Base-by-base conservation (phyloP, 140 eudicot genomes). In the Anethum foeniculum region DNA sequence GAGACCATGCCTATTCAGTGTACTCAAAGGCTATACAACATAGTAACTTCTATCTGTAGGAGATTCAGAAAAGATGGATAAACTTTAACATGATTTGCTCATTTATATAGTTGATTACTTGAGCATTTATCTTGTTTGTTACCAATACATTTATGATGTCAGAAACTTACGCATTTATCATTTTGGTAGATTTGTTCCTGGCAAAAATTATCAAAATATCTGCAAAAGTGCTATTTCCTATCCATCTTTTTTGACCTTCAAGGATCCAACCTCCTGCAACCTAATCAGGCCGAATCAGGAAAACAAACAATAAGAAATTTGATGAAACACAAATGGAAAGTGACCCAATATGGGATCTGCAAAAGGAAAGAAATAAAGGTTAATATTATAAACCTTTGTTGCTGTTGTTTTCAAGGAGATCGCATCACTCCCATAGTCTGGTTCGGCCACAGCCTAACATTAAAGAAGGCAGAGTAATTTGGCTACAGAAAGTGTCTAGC, bases 361-460 rank as follows among this genome's bases (percentile, higher is more conserved):
- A 21, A 83, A 81, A 34, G 25, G 48, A 19, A 60, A 51, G 39
- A 78, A 12, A 71, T 38, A 21, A 38, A 74, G 62, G 47, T 12
- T 81, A 47, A 47, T 75, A 69, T 47, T 64, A 14, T 56, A 51
- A 52, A 94, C 99, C 93, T 95, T 95, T 82, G 89, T 92, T 73
- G 99, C 99, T 54, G 93, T 88, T 75, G 97, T 95, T 86, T 85
- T 86, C 77, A 95, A 84, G 69, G 88, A 88, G 87, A 97, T 92
- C 71, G 99, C 99, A 89, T 95, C 99, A 88, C 99, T 92, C 81
- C 99, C 99, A 85, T 95, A 83, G 77, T 92, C 97, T 43, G 99
- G 97, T 90, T 95, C 97, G 16, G 97, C 93, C 88, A 95, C 83
- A 71, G 86, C 99, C 99, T 95, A 80, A 39, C 23, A 18, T 38